These are phyloP conservation scores for Acephala macrosclerotiorum DNA, from an alignment of 2,329 filamentous ascomycete genomes.

Conservation along the genomic window DNA sequence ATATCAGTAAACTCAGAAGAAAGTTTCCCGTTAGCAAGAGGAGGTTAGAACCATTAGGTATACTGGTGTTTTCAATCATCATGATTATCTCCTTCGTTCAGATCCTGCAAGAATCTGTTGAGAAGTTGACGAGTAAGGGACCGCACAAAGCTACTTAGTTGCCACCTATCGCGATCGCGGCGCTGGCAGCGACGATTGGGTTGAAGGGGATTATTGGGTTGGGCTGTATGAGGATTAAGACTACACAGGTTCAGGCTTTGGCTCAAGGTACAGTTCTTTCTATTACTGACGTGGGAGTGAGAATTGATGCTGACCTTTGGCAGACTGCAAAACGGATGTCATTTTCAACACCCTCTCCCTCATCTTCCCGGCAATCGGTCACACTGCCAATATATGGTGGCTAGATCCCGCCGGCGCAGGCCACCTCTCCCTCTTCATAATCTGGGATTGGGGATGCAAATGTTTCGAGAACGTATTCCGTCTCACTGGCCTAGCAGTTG, in stretches of 20 bases:
- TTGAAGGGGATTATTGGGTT: constrained; percentile 66
- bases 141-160: constrained; percentile 53
- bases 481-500: constrained; percentile 61
- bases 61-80: constrained; percentile 65
- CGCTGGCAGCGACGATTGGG: constrained; percentile 61
- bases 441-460: constrained; percentile 70
- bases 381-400: constrained; percentile 66
- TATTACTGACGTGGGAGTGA: not conserved
- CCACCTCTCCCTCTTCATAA: constrained; percentile 69
- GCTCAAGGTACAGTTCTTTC: constrained; percentile 50
- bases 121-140: constrained; percentile 56
- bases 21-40: constrained; percentile 62
- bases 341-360: constrained; percentile 67
- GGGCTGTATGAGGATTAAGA: constrained; percentile 63
- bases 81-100: constrained; percentile 69
- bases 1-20: constrained; percentile 54
- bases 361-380: constrained; percentile 65
- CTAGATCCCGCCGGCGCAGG: constrained; percentile 66
- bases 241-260: constrained; percentile 66
- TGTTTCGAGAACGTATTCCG: constrained; percentile 64
- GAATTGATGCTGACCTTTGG: not conserved
- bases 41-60: constrained; percentile 64
- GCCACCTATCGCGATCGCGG: constrained; percentile 58
- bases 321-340: constrained; percentile 67
- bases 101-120: constrained; percentile 63